phyloP scores from a whole-genome alignment of 352 stramenopile genomes.

The Phytophthora sojae region DNA sequence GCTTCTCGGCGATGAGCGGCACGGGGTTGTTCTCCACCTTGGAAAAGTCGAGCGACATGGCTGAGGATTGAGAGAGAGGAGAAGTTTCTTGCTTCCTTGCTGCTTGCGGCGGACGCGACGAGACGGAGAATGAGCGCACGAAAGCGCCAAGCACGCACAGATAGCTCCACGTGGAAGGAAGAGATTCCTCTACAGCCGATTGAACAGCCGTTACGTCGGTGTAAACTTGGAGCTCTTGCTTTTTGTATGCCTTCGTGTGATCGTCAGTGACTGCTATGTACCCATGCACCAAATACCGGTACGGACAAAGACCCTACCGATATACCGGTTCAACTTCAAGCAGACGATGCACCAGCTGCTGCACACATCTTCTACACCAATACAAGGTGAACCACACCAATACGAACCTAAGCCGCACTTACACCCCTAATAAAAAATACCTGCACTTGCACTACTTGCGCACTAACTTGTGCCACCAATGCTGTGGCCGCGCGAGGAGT shows the following conservation, averaged over 20 bases:
- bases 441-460: not conserved
- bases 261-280: conserved; percentile 3
- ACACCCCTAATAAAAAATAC: not conserved
- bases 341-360: not conserved
- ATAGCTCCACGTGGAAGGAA: conserved; percentile 25
- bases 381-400: too few relatives aligned
- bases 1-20: conserved; percentile 74
- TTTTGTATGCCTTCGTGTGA: conserved; percentile 20
- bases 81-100: not conserved
- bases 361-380: too few relatives aligned
- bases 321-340: conserved; percentile 1
- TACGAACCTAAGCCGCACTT: conserved; percentile 1
- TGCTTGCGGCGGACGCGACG: conserved; percentile 6
- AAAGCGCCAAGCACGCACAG: not conserved
- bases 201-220: conserved; percentile 25
- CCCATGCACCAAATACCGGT: too few relatives aligned
- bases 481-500: conserved; percentile 88
- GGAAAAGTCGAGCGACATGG: conserved; percentile 86
- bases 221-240: conserved; percentile 20
- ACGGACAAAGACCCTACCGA: not conserved
- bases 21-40: conserved; percentile 90
- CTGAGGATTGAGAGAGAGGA: not conserved
- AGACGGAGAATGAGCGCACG: conserved; percentile 24
- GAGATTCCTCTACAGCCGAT: not conserved
- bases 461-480: conserved; percentile 32